A percentile compares a stretch with the other conserved stretches of the same genome.
phyloP scores from a whole-genome alignment of 2,329 filamentous ascomycete species.

The Bertia moriformis region DNA sequence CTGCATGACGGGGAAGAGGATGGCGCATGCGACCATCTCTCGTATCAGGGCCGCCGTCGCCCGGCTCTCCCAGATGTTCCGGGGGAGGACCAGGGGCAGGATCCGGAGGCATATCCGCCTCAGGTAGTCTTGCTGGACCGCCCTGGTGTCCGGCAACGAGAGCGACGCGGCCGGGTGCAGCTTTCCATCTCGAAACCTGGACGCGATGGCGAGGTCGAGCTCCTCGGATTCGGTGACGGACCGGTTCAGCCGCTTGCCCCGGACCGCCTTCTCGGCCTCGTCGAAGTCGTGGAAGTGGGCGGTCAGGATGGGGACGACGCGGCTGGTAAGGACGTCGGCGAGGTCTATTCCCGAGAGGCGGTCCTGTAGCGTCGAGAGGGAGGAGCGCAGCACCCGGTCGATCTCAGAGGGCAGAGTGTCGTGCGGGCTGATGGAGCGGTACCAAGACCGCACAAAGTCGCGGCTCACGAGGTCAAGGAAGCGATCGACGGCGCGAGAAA shows the following conservation, averaged over 20 bases:
- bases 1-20: constrained; percentile 68
- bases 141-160: constrained; percentile 69
- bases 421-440: constrained; percentile 68
- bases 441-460: constrained; percentile 87
- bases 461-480: constrained; percentile 66
- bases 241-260: constrained; percentile 74
- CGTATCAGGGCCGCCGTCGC: constrained; percentile 68
- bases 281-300: constrained; percentile 81
- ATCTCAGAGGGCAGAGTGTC: constrained; percentile 74
- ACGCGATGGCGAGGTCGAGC: constrained; percentile 87
- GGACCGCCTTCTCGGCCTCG: constrained; percentile 72
- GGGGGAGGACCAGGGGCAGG: constrained; percentile 61
- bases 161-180: constrained; percentile 75
- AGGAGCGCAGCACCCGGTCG: constrained; percentile 62
- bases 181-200: constrained; percentile 76
- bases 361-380: constrained; percentile 57
- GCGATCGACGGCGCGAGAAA: constrained; percentile 69
- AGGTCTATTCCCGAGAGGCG: constrained; percentile 64
- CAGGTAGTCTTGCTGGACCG: constrained; percentile 77
- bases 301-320: constrained; percentile 76
- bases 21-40: constrained; percentile 86
- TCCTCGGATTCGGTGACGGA: constrained; percentile 93
- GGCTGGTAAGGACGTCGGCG: constrained; percentile 67
- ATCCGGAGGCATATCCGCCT: constrained; percentile 60
- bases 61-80: constrained; percentile 61